A percentile compares a stretch with the other conserved stretches of the same genome.
Evolutionary conservation across 2,329 filamentous ascomycete genomes (phyloP).

Genomic region (Colletotrichum tropicale): DNA sequence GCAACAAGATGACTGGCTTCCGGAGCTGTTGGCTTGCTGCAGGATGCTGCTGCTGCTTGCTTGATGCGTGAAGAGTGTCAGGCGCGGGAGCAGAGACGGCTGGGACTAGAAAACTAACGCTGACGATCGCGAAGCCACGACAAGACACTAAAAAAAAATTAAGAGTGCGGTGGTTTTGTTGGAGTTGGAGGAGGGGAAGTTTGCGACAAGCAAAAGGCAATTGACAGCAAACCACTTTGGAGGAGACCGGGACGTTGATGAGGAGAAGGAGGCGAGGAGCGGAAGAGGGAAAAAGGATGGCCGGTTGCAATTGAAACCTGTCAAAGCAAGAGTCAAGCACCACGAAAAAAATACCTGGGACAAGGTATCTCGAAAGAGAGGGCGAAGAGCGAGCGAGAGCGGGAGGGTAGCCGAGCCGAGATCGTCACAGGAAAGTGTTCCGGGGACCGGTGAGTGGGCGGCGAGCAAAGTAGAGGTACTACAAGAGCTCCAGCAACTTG

Average conservation of each 20-base stretch:
- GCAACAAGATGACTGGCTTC: slow-evolving; percentile 9
- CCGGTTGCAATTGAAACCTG: slow-evolving; percentile 17
- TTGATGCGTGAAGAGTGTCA: background rate
- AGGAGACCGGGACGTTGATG: background rate
- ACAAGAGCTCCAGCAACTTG: background rate
- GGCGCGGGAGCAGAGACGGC: background rate
- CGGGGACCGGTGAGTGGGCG: slow-evolving; percentile 1
- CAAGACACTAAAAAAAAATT: background rate
- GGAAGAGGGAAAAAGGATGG: background rate
- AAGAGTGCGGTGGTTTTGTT: background rate
- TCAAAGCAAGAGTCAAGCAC: slow-evolving; percentile 10
- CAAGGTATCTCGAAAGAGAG: background rate
- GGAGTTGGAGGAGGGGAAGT: background rate
- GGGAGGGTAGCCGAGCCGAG: slow-evolving; percentile 17
- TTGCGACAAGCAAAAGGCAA: background rate
- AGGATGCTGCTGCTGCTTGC: background rate
- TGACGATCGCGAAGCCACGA: slow-evolving; percentile 15
- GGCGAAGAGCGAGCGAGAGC: background rate
- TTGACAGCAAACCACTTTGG: background rate
- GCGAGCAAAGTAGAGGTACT: slow-evolving; percentile 7
- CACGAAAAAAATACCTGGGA: background rate
- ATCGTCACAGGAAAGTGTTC: slow-evolving; percentile 15
- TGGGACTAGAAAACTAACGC: background rate
- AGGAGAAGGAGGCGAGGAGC: background rate
- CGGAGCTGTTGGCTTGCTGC: slow-evolving; percentile 9